Evolutionary conservation across 2,329 filamentous ascomycete genomes (phyloP).

Genomic region (Aspergillus pseudoglaucus): DNA sequence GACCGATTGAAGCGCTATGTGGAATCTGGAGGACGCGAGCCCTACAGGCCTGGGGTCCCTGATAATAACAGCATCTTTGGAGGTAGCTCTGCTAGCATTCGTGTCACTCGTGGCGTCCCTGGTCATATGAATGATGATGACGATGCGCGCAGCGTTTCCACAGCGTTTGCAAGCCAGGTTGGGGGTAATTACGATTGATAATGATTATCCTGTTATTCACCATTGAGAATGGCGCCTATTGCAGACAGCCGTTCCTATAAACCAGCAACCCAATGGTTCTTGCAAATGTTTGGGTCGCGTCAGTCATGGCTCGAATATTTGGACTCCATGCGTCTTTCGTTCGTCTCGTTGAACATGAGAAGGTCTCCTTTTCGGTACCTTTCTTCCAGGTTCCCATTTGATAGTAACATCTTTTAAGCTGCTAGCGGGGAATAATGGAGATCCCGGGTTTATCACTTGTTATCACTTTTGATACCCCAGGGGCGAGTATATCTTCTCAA

Average conservation of each 20-base stretch:
- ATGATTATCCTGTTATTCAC: slow-evolving; percentile 1
- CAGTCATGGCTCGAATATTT: slow-evolving; percentile 10
- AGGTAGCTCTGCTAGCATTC: slow-evolving; percentile 48
- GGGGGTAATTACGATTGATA: slow-evolving; percentile 59
- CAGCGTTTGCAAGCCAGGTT: slow-evolving; percentile 92
- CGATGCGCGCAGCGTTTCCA: slow-evolving; percentile 92
- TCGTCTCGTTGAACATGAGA: slow-evolving; percentile 6
- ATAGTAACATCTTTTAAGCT: slow-evolving; percentile 1
- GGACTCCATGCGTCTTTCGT: slow-evolving; percentile 8
- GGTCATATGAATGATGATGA: slow-evolving; percentile 61
- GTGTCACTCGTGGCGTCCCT: slow-evolving; percentile 40
- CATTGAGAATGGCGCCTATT: slow-evolving; percentile 9
- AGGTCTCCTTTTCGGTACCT: slow-evolving; percentile 7
- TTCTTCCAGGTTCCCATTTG: slow-evolving; percentile 7
- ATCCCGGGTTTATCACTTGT: not conserved
- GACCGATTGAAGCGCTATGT: slow-evolving; percentile 94
- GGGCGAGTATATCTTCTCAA: not conserved
- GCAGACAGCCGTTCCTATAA: slow-evolving; percentile 8
- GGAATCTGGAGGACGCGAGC: slow-evolving; percentile 67
- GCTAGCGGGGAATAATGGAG: not conserved
- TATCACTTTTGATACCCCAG: not conserved
- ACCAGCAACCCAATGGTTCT: slow-evolving; percentile 4
- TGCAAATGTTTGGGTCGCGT: slow-evolving; percentile 8
- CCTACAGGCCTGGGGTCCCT: slow-evolving; percentile 44
- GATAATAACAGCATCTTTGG: slow-evolving; percentile 62